phyloP scores from a whole-genome alignment of 768 basidiomycete genomes.

The Suillus ampliporus region DNA sequence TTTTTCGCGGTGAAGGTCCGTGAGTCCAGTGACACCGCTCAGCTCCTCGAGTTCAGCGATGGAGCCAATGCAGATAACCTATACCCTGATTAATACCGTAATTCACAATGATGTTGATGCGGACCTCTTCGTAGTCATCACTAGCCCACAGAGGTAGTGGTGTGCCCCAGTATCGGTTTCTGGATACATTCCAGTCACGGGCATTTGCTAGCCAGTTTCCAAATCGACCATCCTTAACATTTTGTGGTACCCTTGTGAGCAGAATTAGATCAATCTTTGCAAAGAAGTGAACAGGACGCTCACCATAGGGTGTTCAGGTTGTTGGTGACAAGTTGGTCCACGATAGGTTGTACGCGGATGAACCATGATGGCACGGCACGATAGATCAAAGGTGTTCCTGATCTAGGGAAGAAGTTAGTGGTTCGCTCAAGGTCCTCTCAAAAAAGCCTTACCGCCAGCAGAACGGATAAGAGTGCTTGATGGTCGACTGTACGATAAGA shows the following conservation, averaged over 20 bases:
- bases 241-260: constrained; percentile 83
- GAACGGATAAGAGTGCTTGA: constrained; percentile 94
- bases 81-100: constrained; percentile 6
- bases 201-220: constrained; percentile 98
- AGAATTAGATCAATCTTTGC: constrained; percentile 13
- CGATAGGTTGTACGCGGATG: constrained; percentile 83
- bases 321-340: constrained; percentile 87
- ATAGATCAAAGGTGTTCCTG: constrained; percentile 94
- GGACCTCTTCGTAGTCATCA: constrained; percentile 86
- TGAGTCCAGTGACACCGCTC: constrained; percentile 84
- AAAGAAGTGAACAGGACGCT: constrained; percentile 20
- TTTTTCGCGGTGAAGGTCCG: constrained; percentile 90
- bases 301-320: constrained; percentile 92
- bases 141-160: constrained; percentile 97
- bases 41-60: constrained; percentile 86
- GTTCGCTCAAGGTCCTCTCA: neutral
- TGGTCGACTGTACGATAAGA: constrained; percentile 83
- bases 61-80: constrained; percentile 88
- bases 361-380: constrained; percentile 98
- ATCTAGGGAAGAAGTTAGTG: constrained; percentile 51
- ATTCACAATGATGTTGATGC: neutral
- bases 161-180: constrained; percentile 99
- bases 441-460: constrained; percentile 82
- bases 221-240: constrained; percentile 89
- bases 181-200: constrained; percentile 99